Base-by-base conservation (phyloP, 139 green algal species). In the Chlorella sp. region DNA sequence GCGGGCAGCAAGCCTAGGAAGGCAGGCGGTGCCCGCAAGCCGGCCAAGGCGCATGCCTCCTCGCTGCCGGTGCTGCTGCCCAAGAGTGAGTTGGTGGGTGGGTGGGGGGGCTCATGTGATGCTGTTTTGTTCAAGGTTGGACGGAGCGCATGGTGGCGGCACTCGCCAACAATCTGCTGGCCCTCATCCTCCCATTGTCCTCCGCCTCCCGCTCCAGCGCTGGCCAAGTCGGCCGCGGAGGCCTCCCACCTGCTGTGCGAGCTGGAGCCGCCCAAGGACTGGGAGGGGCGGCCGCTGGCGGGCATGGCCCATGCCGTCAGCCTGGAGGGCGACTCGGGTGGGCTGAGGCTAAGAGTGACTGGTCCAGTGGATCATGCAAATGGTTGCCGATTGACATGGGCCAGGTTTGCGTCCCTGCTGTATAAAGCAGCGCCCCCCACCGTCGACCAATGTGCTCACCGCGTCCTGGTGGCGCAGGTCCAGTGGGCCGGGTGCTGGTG, bases 311-410 rank as follows among this genome's bases (percentile, higher is more conserved):
- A 82, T 6, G 19, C 69, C 2, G 2, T 77, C n/a, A 40, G 48
- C 54, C 54, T 82, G 76, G 76, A 82, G n/a, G 76, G 76, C 22
- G 54, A 69, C 36, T 82, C 76, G 11, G 76, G 76, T 82, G 76
- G 22, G 54, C 38, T 54, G 16, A 22, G 46, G 46, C 9, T n/a
- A 30, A 30, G 26, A 41, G 72, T 1, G 36, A 40, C 65, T 1
- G 13, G 41, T 60, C 19, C 38, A 41, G 20, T 20, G 70, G 34
- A 13, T 41, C 41, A 46, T 58, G 41, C 19, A 68, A 32, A 11
- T 68, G 30, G 20, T 6, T 68, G 17, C 60, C 60, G 11, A 30
- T 30, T 9, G 34, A 26, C 60, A 36, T 3, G 16, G 13, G 9
- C 20, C 22, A 22, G 14, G 22, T 30, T 22, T 3, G 11, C 16